Evolutionary conservation across 257 asterid genomes (phyloP), one percentile per base, ranked within the genome.

Genomic region (Ehretia macrophylla): DNA sequence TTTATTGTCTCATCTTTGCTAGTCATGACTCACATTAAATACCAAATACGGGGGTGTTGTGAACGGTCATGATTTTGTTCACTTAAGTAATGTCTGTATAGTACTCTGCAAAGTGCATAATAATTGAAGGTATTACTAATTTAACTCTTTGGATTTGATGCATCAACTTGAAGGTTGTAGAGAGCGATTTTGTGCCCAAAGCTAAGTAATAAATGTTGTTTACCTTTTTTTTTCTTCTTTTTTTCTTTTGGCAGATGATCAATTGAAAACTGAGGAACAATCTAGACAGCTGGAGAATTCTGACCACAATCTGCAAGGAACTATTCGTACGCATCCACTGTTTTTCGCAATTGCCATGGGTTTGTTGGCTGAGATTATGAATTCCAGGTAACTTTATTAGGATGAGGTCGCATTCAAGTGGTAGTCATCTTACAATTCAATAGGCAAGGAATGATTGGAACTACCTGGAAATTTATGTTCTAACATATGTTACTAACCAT

Each of bases 341-440:
- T 90, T 87, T 79, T 90, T 83, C 72, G 96, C 96, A 69, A 73
- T 90, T 58, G 77, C 98, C 37, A 68, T 90, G 96, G 77, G 91
- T 47, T 79, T 90, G 32, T 68, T 90, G 77, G 96, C 94, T 45
- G 98, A 90, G 81, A 77, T 90, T 67, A 85, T 87, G 80, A 90
- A 87, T 79, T 90, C 98, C 78, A 85, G 96, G 98, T 87, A 79
- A 40, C 64, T 46, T 42, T 20, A 57, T 63, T 60, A 55, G 39
- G 14, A 59, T 38, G n/a, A 4, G 54, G 27, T 18, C 20, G 54
- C 27, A 49, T 8, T 49, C 6, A 49, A n/a, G 12, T 49, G 23
- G 23, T n/a, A 17, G 23, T 18, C 23, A 17, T 8, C 54, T n/a
- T 48, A 17, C 11, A 21, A 49, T 19, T 49, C 12, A n/a, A 49